A percentile compares a stretch with the other conserved stretches of the same genome.
Evolutionary conservation across 2,329 filamentous ascomycete genomes (phyloP).

Genomic region (Cercospora berteroae): DNA sequence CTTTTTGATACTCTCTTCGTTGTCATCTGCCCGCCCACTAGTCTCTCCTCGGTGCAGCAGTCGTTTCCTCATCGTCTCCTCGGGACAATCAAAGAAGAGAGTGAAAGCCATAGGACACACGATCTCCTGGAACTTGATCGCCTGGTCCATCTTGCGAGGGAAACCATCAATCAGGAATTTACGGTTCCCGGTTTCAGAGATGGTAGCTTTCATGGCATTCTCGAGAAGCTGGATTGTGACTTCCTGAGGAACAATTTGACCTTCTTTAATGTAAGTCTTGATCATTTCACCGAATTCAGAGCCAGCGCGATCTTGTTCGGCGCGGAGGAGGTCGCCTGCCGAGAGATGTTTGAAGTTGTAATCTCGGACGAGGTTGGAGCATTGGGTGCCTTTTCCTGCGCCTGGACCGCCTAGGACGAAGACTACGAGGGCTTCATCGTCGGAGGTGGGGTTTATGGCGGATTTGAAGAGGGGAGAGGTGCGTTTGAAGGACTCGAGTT

Average conservation of each 20-base stretch:
- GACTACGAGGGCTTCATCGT: constrained; percentile 76
- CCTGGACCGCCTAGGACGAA: constrained; percentile 96
- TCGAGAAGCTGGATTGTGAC: constrained; percentile 91
- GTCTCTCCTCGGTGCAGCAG: constrained; percentile 90
- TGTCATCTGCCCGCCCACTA: constrained; percentile 87
- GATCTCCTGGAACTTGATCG: constrained; percentile 83
- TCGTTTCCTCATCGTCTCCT: constrained; percentile 80
- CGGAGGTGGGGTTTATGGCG: constrained; percentile 26
- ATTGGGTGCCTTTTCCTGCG: constrained; percentile 95
- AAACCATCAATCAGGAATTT: constrained; percentile 82
- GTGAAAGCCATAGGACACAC: constrained; percentile 83
- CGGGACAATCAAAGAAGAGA: constrained; percentile 91
- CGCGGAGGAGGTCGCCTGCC: constrained; percentile 87
- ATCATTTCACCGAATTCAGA: constrained; percentile 92
- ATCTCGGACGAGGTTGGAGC: constrained; percentile 78
- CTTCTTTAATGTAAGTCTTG: constrained; percentile 88
- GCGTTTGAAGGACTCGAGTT: constrained; percentile 60
- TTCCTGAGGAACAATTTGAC: constrained; percentile 97
- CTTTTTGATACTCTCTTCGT: constrained; percentile 93
- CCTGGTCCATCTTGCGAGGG: constrained; percentile 96
- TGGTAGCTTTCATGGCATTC: constrained; percentile 78
- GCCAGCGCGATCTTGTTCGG: constrained; percentile 83
- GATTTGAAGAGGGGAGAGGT: constrained; percentile 74
- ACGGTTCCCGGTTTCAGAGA: constrained; percentile 58
- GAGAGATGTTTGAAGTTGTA: constrained; percentile 92